A percentile compares a stretch with the other conserved stretches of the same genome.
phyloP scores from a whole-genome alignment of 257 asterid species.

The Solanum pennellii region DNA sequence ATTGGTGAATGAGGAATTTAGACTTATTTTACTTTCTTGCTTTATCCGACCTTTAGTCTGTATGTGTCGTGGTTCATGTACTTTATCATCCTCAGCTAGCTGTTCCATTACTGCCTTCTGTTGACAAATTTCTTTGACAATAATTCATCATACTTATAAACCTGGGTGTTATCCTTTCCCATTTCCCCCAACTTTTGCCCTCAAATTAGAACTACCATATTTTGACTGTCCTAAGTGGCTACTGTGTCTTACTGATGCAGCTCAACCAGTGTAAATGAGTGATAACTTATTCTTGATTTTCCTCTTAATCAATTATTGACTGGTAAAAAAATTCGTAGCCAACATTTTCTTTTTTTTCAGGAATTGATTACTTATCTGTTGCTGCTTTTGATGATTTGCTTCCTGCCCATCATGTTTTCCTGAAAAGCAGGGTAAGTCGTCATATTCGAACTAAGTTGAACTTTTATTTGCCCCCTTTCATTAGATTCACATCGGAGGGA shows the following conservation, averaged over 20 bases:
- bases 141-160: background rate
- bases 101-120: background rate
- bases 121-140: background rate
- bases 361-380: constrained; percentile 87
- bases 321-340: background rate
- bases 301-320: background rate
- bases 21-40: background rate
- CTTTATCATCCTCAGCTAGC: background rate
- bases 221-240: background rate
- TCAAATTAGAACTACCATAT: background rate
- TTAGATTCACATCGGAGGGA: background rate
- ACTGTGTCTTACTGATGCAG: background rate
- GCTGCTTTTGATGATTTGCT: constrained; percentile 74
- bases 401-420: constrained; percentile 82
- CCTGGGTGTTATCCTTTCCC: background rate
- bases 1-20: background rate
- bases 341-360: constrained; percentile 20
- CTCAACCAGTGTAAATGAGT: background rate
- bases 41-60: background rate
- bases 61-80: background rate
- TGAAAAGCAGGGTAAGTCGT: constrained; percentile 56
- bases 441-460: background rate
- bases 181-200: background rate
- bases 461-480: background rate
- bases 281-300: background rate